Evolutionary conservation across 2,329 filamentous ascomycete genomes (phyloP).

Genomic region (Fusarium papillatum): DNA sequence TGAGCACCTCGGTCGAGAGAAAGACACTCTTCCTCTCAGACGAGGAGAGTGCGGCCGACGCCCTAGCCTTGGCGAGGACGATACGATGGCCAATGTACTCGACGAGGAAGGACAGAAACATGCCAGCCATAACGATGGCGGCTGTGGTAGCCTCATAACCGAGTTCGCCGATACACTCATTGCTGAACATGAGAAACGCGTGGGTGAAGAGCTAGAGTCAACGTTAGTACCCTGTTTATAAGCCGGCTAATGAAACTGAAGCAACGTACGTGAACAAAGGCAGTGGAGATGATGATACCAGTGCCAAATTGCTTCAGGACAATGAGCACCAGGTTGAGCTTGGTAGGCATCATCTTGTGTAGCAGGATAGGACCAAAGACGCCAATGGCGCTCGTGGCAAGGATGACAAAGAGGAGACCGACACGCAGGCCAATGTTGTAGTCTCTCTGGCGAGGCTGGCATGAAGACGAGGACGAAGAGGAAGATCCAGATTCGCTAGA

Average conservation of each 20-base stretch:
- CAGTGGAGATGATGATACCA: constrained; percentile 79
- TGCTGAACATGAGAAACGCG: constrained; percentile 79
- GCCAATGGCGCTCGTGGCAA: constrained; percentile 76
- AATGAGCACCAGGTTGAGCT: constrained; percentile 65
- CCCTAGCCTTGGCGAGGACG: constrained; percentile 55
- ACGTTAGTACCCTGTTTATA: background rate
- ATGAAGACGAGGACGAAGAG: constrained; percentile 54
- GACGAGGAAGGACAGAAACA: constrained; percentile 80
- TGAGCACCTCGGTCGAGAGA: constrained; percentile 63
- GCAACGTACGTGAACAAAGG: constrained; percentile 73
- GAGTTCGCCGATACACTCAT: constrained; percentile 76
- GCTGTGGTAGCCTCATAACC: constrained; percentile 78
- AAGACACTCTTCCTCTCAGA: constrained; percentile 42
- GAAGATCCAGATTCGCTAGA: constrained; percentile 38
- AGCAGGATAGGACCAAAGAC: constrained; percentile 78
- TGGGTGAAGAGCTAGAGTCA: constrained; percentile 76
- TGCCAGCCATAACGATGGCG: constrained; percentile 80
- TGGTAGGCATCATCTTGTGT: constrained; percentile 67
- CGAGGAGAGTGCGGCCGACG: constrained; percentile 41
- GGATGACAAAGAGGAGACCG: constrained; percentile 79
- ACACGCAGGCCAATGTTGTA: constrained; percentile 79
- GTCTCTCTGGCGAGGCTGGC: constrained; percentile 61
- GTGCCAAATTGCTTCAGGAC: constrained; percentile 82
- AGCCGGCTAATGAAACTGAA: background rate
- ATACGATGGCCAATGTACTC: constrained; percentile 77